Evolutionary conservation across 768 basidiomycete species (phyloP).

Genomic region (Tulasnella sp.): DNA sequence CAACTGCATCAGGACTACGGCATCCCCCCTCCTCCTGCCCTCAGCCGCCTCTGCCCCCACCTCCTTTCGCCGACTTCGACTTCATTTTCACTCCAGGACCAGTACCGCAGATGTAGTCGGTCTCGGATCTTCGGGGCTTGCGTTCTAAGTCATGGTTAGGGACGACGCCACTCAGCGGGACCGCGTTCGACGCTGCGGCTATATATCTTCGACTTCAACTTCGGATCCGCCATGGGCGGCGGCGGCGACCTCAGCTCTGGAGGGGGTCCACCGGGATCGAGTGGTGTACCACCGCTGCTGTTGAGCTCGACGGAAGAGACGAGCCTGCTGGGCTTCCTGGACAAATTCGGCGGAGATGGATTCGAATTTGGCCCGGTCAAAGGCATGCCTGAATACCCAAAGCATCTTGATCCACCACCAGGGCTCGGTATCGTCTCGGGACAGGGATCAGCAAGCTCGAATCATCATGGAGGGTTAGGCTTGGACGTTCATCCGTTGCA

Average conservation of each 20-base stretch:
- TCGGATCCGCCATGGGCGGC: not conserved
- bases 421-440: not conserved
- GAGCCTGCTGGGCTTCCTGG: slow-evolving; percentile 78
- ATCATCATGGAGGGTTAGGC: not conserved
- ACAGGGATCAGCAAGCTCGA: not conserved
- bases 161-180: not conserved
- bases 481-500: not conserved
- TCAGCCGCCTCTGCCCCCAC: not conserved
- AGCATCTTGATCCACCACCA: not conserved
- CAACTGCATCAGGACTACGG: not conserved
- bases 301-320: slow-evolving; percentile 79
- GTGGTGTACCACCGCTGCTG: slow-evolving; percentile 44
- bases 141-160: not conserved
- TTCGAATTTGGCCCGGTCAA: slow-evolving; percentile 62
- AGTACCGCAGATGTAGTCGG: not conserved
- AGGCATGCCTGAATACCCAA: slow-evolving; percentile 36
- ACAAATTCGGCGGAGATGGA: slow-evolving; percentile 59
- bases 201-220: not conserved
- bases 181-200: not conserved
- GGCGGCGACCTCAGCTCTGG: not conserved
- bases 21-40: not conserved
- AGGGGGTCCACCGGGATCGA: not conserved
- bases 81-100: slow-evolving; percentile 4
- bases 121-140: not conserved
- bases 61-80: slow-evolving; percentile 30